A percentile compares a stretch with the other conserved stretches of the same genome.
Conservation (phyloP, 257 asterid genomes). For the Anisodus tanguticus region DNA sequence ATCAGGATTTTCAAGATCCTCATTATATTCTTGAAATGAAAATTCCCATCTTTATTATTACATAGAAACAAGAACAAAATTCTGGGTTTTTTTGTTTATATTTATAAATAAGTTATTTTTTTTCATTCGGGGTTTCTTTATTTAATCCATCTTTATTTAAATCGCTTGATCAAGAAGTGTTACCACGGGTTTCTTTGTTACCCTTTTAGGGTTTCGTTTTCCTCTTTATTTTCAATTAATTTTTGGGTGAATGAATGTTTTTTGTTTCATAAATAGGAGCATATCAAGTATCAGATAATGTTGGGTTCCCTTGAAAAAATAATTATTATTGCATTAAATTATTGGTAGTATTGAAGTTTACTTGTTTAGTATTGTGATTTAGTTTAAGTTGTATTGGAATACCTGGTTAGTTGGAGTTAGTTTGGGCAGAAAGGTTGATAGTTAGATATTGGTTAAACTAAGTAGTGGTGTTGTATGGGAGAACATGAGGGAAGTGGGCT, state of each 20-base stretch:
- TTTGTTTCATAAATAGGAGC: not conserved
- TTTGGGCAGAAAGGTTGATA: constrained; percentile 3
- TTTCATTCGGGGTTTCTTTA: constrained; percentile 21
- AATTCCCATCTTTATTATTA: not conserved
- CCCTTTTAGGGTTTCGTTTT: constrained; percentile 4
- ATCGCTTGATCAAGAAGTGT: constrained; percentile 18
- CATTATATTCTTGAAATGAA: not conserved
- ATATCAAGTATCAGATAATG: not conserved
- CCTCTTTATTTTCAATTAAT: not conserved
- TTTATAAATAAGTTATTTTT: not conserved
- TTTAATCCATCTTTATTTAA: not conserved
- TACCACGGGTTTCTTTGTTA: not conserved
- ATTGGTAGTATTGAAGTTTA: not conserved
- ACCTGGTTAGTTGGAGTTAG: not conserved
- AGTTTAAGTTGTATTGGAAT: too few relatives aligned
- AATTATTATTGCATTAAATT: not conserved
- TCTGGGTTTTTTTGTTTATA: not conserved
- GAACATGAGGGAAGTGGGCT: constrained; percentile 78
- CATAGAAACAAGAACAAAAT: not conserved
- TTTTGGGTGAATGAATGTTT: not conserved
- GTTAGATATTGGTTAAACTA: constrained; percentile 15
- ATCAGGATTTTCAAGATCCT: constrained; percentile 26
- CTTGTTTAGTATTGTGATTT: too few relatives aligned
- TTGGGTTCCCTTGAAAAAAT: not conserved
- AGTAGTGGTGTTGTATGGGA: constrained; percentile 67